A percentile compares a stretch with the other conserved stretches of the same genome.
These are phyloP conservation scores for Penicillium hordei DNA, from an alignment of 2,329 filamentous ascomycete species.

Conservation along the genomic window DNA sequence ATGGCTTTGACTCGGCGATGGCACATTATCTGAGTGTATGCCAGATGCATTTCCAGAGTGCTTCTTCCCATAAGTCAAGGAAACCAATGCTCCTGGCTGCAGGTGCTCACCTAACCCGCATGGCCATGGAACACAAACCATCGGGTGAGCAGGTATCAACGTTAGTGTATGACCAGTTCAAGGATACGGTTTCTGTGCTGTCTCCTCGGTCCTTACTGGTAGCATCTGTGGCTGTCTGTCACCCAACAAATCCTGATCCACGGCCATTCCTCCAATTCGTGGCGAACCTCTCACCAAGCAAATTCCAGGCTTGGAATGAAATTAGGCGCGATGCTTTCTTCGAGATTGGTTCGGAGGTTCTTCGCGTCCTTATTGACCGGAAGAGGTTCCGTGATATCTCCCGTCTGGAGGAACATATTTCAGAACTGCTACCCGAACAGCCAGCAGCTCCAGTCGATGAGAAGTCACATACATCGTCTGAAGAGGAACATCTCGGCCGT, in stretches of 20 bases:
- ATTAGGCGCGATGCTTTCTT: constrained; percentile 32
- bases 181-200: constrained; percentile 25
- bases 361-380: constrained; percentile 39
- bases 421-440: constrained; percentile 31
- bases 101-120: constrained; percentile 28
- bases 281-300: constrained; percentile 21
- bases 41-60: constrained; percentile 18
- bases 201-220: constrained; percentile 27
- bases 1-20: constrained; percentile 34
- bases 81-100: constrained; percentile 26
- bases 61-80: constrained; percentile 11
- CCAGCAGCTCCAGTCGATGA: constrained; percentile 12
- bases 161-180: constrained; percentile 37
- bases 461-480: constrained; percentile 4
- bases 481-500: neutral
- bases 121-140: constrained; percentile 26
- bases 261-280: constrained; percentile 33
- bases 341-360: constrained; percentile 38
- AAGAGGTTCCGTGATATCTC: constrained; percentile 32
- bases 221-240: constrained; percentile 37
- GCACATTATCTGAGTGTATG: constrained; percentile 31
- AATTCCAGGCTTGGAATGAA: constrained; percentile 21
- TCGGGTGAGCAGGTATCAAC: constrained; percentile 27
- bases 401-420: constrained; percentile 32
- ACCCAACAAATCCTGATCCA: constrained; percentile 39